These are phyloP conservation scores for Aspergillus sp. DNA, from an alignment of 2,329 filamentous ascomycete species.

Conservation along the genomic window DNA sequence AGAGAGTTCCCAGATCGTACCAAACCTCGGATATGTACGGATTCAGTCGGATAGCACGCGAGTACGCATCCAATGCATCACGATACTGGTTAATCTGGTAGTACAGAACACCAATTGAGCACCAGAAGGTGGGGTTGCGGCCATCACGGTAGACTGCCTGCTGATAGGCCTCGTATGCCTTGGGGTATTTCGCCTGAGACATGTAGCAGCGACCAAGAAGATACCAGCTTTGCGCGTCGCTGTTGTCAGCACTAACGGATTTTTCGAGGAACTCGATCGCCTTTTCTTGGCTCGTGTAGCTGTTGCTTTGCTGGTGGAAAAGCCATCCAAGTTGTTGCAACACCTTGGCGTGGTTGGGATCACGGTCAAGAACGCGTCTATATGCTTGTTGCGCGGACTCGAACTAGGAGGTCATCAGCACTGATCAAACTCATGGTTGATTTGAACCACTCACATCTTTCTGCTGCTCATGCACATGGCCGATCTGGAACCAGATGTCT, in stretches of 20 bases:
- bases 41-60: slow-evolving; percentile 91
- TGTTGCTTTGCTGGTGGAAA: slow-evolving; percentile 92
- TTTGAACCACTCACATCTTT: slow-evolving; percentile 79
- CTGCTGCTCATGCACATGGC: slow-evolving; percentile 97
- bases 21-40: slow-evolving; percentile 99
- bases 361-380: slow-evolving; percentile 87
- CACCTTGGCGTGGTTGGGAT: slow-evolving; percentile 96
- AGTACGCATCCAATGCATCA: slow-evolving; percentile 96
- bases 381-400: slow-evolving; percentile 93
- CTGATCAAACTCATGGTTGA: slow-evolving; percentile 5
- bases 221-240: slow-evolving; percentile 98
- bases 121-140: slow-evolving; percentile 98
- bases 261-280: slow-evolving; percentile 98
- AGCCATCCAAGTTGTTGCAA: slow-evolving; percentile 97
- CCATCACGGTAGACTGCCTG: slow-evolving; percentile 98
- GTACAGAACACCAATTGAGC: slow-evolving; percentile 97
- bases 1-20: slow-evolving; percentile 98
- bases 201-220: slow-evolving; percentile 97
- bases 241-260: slow-evolving; percentile 90
- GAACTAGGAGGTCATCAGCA: slow-evolving; percentile 66
- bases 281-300: slow-evolving; percentile 89
- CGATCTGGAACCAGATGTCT: slow-evolving; percentile 99
- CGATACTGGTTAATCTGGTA: slow-evolving; percentile 99
- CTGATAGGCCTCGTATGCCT: slow-evolving; percentile 97
- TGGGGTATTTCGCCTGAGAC: slow-evolving; percentile 98